Percentiles rank a stretch among this genome's conserved stretches.
Evolutionary conservation across 202 grass and related monocot genomes (phyloP).

Genomic region (Cymbopogon flexuosus): DNA sequence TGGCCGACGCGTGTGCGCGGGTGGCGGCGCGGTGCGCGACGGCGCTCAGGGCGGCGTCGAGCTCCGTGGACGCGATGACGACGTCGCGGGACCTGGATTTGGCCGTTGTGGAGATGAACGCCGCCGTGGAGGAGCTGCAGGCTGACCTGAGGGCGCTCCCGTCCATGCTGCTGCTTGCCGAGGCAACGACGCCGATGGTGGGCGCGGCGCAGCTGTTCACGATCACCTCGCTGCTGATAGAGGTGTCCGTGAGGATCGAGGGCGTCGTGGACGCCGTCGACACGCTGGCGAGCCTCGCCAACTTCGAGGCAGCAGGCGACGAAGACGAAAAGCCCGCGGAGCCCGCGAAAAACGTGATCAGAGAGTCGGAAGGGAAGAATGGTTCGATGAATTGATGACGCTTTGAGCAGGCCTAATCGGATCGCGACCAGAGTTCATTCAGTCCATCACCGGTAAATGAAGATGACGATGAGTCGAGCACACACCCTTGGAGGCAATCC

Average conservation of each 20-base stretch:
- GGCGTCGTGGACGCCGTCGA: conserved; percentile 47
- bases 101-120: conserved; percentile 38
- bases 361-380: not conserved
- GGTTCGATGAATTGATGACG: conserved; percentile 8
- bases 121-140: conserved; percentile 42
- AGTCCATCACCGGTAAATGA: not conserved
- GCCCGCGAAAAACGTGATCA: conserved; percentile 7
- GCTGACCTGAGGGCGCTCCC: conserved; percentile 33
- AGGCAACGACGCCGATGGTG: not conserved
- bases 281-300: conserved; percentile 26
- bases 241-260: conserved; percentile 42
- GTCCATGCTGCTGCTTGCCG: conserved; percentile 15
- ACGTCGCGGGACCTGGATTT: conserved; percentile 26
- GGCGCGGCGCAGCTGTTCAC: conserved; percentile 42
- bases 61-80: conserved; percentile 33
- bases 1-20: conserved; percentile 45
- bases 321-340: not conserved
- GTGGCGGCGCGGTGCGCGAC: conserved; percentile 32
- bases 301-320: conserved; percentile 12
- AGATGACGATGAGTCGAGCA: not conserved
- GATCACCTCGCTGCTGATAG: conserved; percentile 33
- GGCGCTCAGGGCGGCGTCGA: conserved; percentile 45
- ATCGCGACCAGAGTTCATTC: not conserved
- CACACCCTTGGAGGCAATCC: not conserved
- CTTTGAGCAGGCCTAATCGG: conserved; percentile 20